A percentile compares a stretch with the other conserved stretches of the same genome.
Conservation (phyloP, 768 basidiomycete species). For the Gymnopilus dilepis region DNA sequence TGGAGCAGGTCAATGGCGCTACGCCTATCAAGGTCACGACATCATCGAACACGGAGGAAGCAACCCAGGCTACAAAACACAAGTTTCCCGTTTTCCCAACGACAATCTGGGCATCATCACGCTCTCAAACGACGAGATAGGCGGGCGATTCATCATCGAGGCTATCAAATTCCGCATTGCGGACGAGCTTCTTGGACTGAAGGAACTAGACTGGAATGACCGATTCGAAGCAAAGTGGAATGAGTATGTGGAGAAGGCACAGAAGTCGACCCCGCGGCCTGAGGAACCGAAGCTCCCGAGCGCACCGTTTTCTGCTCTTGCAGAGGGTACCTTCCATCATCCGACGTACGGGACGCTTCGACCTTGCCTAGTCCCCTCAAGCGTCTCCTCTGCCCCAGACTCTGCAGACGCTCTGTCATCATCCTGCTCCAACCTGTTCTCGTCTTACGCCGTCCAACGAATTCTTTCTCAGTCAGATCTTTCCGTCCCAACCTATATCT, state of each 20-base stretch:
- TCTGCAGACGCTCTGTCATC: not conserved
- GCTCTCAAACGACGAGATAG: slow-evolving; percentile 47
- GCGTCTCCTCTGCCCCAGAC: not conserved
- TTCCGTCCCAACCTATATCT: slow-evolving; percentile 38
- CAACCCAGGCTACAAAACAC: slow-evolving; percentile 41
- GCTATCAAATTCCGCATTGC: slow-evolving; percentile 44
- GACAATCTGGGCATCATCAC: slow-evolving; percentile 44
- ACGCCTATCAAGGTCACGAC: slow-evolving; percentile 45
- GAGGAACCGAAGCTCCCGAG: slow-evolving; percentile 28
- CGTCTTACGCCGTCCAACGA: slow-evolving; percentile 32
- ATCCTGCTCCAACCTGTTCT: slow-evolving; percentile 29
- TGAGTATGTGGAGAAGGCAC: slow-evolving; percentile 26
- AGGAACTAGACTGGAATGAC: slow-evolving; percentile 43
- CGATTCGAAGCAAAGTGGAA: slow-evolving; percentile 38
- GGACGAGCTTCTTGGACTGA: slow-evolving; percentile 40
- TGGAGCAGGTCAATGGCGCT: slow-evolving; percentile 44
- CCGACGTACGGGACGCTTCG: slow-evolving; percentile 39
- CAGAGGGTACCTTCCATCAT: slow-evolving; percentile 36
- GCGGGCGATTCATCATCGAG: slow-evolving; percentile 35
- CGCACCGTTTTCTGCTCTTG: slow-evolving; percentile 28
- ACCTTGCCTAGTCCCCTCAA: slow-evolving; percentile 38
- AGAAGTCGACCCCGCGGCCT: slow-evolving; percentile 30
- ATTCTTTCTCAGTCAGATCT: slow-evolving; percentile 34
- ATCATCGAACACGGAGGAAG: slow-evolving; percentile 50
- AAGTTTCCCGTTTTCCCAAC: slow-evolving; percentile 40